phyloP scores from a whole-genome alignment of 768 basidiomycete species.

The Lentinula detonsa region DNA sequence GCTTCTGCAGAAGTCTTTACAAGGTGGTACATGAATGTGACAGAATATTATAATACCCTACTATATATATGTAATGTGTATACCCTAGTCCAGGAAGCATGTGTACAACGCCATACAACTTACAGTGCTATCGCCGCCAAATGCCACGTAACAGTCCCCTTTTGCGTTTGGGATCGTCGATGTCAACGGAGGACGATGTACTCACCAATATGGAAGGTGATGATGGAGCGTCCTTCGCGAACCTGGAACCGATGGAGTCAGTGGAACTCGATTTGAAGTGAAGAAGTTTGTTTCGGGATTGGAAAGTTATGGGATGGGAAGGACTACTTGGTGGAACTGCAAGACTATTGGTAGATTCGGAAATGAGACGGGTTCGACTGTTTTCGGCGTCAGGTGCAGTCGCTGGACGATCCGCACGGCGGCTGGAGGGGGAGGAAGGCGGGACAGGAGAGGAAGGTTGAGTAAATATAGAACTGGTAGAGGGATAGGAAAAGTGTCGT shows the following conservation, averaged over 20 bases:
- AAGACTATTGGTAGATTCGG: background rate
- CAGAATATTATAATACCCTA: conserved; percentile 14
- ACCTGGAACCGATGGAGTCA: conserved; percentile 42
- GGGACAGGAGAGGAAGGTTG: conserved; percentile 1
- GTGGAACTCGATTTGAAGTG: conserved; percentile 50
- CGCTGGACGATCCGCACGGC: conserved; percentile 32
- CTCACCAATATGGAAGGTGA: conserved; percentile 10
- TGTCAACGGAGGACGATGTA: conserved; percentile 21
- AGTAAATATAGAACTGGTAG: background rate
- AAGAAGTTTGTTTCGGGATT: conserved; percentile 17
- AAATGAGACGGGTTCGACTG: conserved; percentile 9
- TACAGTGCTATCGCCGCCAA: conserved; percentile 25
- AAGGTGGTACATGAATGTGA: conserved; percentile 20
- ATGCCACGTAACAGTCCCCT: conserved; percentile 38
- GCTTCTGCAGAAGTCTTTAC: conserved; percentile 41
- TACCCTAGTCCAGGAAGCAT: conserved; percentile 1
- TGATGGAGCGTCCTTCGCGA: conserved; percentile 7
- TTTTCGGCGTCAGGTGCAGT: conserved; percentile 36
- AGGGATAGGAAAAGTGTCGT: conserved; percentile 10
- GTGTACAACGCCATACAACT: background rate
- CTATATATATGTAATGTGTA: conserved; percentile 3
- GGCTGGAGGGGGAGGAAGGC: conserved; percentile 6
- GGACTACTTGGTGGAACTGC: conserved; percentile 5
- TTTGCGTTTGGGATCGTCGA: conserved; percentile 34
- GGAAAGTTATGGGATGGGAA: conserved; percentile 13